Evolutionary conservation across 208 protist genomes (phyloP), one percentile per base, ranked within the genome.

Genomic region (Acanthamoeba royreba): DNA sequence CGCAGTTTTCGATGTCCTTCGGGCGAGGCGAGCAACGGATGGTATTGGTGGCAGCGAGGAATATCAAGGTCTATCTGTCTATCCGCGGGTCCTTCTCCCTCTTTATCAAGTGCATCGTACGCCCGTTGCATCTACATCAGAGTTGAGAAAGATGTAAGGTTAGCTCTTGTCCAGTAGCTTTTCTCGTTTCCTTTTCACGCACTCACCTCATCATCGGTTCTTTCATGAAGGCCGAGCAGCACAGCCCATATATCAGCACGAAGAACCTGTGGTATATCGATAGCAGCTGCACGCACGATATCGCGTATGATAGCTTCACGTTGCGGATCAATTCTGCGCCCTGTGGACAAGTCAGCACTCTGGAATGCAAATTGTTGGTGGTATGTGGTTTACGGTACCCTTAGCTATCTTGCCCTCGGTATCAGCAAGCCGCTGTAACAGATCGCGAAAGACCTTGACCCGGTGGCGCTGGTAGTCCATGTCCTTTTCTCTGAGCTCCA

Each of bases 1-100:
- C 93, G 94, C 25, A 99, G 93, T 63, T 97, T 96, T 31, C 94
- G 95, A 11, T 98, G 97, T 9, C 98, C 98, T 43, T 94, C 95
- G 4, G 96, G 86, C 0, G 97, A 97, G 28, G 96, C 77, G 4
- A 99, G 94, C 0, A 99, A 88, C 22, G 96, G 96, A 95, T 99
- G 96, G 94, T 99, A 99, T 93, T 98, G 98, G 94, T 99, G 98
- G 92, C 98, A 99, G 63, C 98, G 97, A 0, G 98, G 98, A 43
- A 99, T 98, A 94, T 99, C 98, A 2, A 99, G 96, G 38, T 97
- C 86, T 40, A 99, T 97, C 94, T 99, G 98, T 22, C 97, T 96
- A 89, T 99, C 98, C 13, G 77, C 90, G 8, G 92, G 40, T 3
- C 69, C 47, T 31, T 58, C 86, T 42, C 52, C 43, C 45, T 94